Base-by-base conservation (phyloP, 2,329 filamentous ascomycete species). In the Chrysoporthe deuterocubensis region DNA sequence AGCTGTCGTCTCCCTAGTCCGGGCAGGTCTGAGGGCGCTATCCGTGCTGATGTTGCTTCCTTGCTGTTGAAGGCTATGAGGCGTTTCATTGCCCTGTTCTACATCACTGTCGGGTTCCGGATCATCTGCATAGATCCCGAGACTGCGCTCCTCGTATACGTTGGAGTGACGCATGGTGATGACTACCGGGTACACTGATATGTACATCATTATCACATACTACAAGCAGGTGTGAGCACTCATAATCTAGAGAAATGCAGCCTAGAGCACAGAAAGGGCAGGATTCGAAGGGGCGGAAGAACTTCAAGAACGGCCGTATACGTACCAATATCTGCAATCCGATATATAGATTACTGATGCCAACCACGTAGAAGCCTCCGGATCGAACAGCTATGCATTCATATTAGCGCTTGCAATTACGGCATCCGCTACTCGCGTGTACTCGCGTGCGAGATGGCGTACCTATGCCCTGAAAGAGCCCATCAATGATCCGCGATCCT, bases 91-190 rank as follows among this genome's bases (percentile, higher is more conserved):
- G 48, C 58, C 65, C 32, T 62, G 37, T 40, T 67, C 65, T 7
- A 62, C 18, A n/a, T 67, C 65, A 16, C 16, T n/a, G 9, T 58
- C 40, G 11, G 48, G 65, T 21, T 62, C 58, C 9, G 9, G 74
- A 26, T 78, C 78, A 34, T 81, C 78, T 54, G 78, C 78, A 68
- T 89, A 87, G 43, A 90, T 85, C 0, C 89, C 89, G 1, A 92
- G 80, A 0, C 87, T 89, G 7, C 88, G 82, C 73, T 92, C 89
- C 74, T 92, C 90, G 74, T 92, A 92, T 42, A 91, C 87, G 73
- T 92, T 92, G 50, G 89, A 90, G 74, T 89, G 87, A 40, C 90
- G 85, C 78, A 90, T 86, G 0, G 85, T 88, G 68, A 90, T 87
- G 37, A 86, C 84, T 32, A 90, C 83, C 0, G 89, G 88, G 69